Evolutionary conservation across 129 eudicot species (phyloP).

Genomic region (Glebionis coronaria): DNA sequence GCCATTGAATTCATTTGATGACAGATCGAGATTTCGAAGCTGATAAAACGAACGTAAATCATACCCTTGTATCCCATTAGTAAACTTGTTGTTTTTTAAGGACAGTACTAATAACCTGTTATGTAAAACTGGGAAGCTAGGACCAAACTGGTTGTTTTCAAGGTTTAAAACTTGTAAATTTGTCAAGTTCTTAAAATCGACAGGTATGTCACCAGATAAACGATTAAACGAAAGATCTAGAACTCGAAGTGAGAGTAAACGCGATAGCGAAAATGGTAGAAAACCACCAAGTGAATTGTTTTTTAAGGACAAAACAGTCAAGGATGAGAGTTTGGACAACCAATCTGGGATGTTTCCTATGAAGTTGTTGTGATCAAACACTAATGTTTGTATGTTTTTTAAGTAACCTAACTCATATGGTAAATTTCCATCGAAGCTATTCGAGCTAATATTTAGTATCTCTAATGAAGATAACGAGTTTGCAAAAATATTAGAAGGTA

Average conservation of each 20-base stretch:
- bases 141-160: constrained; percentile 59
- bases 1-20: constrained; percentile 53
- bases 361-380: constrained; percentile 62
- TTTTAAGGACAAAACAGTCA: constrained; percentile 59
- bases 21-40: constrained; percentile 58
- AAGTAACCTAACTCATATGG: constrained; percentile 48
- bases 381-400: constrained; percentile 57
- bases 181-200: constrained; percentile 46
- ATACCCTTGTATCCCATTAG: constrained; percentile 35
- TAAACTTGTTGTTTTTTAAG: constrained; percentile 47
- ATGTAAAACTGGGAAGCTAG: constrained; percentile 56
- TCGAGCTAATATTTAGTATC: constrained; percentile 63
- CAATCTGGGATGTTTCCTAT: constrained; percentile 56
- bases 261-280: constrained; percentile 50
- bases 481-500: constrained; percentile 20
- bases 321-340: constrained; percentile 38
- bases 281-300: constrained; percentile 62
- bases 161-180: constrained; percentile 69
- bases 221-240: constrained; percentile 50
- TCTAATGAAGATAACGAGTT: constrained; percentile 43
- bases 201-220: constrained; percentile 61
- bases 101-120: constrained; percentile 45
- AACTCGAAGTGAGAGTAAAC: constrained; percentile 37
- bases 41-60: constrained; percentile 47
- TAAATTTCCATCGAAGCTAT: constrained; percentile 45